Evolutionary conservation across 495 filamentous ascomycete genomes (phyloP).

Genomic region (Penicillium goetzii): DNA sequence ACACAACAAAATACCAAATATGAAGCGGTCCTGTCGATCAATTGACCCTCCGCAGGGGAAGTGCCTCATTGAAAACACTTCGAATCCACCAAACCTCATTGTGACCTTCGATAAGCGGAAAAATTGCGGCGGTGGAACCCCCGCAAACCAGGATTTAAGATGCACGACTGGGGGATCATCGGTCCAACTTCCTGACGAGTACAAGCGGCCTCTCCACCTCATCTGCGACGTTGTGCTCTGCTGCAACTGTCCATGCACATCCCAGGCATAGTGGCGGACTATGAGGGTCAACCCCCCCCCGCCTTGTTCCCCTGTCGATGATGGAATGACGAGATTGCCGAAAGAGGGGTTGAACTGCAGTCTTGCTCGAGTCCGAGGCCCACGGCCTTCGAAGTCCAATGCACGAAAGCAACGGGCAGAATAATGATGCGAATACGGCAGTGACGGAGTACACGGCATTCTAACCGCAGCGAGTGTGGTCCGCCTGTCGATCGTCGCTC

Average conservation of each 20-base stretch:
- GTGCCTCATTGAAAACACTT: neutral
- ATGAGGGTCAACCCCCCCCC: constrained; percentile 16
- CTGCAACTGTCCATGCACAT: constrained; percentile 20
- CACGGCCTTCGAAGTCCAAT: neutral
- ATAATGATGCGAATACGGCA: neutral
- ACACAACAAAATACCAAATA: neutral
- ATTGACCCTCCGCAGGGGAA: constrained; percentile 7
- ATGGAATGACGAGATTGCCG: constrained; percentile 14
- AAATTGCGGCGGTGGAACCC: constrained; percentile 32
- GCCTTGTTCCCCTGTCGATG: constrained; percentile 22
- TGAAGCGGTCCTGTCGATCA: neutral
- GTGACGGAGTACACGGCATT: constrained; percentile 15
- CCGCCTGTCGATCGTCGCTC: constrained; percentile 16
- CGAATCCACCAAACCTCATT: neutral
- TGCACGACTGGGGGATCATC: constrained; percentile 27
- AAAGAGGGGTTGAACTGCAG: constrained; percentile 7
- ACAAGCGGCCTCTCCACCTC: constrained; percentile 11
- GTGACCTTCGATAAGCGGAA: constrained; percentile 34
- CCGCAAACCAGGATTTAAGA: constrained; percentile 12
- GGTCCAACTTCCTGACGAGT: constrained; percentile 20
- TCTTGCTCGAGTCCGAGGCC: constrained; percentile 1
- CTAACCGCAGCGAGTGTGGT: constrained; percentile 3
- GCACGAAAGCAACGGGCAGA: neutral
- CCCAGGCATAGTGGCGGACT: constrained; percentile 11
- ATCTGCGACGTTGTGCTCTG: constrained; percentile 14